Base-by-base conservation (phyloP, 495 filamentous ascomycete genomes). In the Penicillium riverlandense region DNA sequence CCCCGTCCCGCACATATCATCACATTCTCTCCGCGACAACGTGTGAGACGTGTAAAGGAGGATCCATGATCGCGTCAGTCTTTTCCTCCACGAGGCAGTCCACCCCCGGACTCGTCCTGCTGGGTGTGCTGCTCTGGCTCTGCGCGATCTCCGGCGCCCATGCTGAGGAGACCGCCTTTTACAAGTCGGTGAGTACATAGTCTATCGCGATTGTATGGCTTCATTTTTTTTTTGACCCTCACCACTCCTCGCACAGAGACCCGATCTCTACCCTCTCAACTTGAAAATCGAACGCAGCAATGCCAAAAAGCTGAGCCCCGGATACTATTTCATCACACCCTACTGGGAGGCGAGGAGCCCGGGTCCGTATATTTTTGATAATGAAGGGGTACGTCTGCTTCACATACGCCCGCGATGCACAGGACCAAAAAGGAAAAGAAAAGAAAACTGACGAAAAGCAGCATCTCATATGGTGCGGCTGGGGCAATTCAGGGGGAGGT, bases 391-490 rank as follows among this genome's bases (percentile, higher is more conserved):
- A 65, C 22, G 22, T 6, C 22, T 40, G 69, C 43, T 44, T 40
- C 11, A 11, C 4, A 43, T 29, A 40, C 14, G 14, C 15, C 15
- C 15, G 15, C 15, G 15, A 16, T 16, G 11, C 13, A 14, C 11
- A 16, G 15, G 15, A n/a, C 15, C 15, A 16, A 4, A 16, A 16
- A 16, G 4, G 28, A 47, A 11, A 30, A 30, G n/a, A 12, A 28
- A 29, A 31, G 5, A 6, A 40, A 35, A 31, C 50, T 58, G 22
- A 22, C 15, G 34, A 13, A 11, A 14, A 41, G 41, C 48, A 73
- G 70, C 57, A 71, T 44, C 49, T 71, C 44, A 61, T 73, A 44
- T 73, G 68, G 68, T 70, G 62, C 37, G 70, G 70, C 7, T 71
- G 63, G 63, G 68, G 65, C 22, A 58, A 43, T 30, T 62, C 67